These are phyloP conservation scores for Rhizomucor pusillus DNA, from an alignment of 371 early-diverging fungal species.

Conservation along the genomic window DNA sequence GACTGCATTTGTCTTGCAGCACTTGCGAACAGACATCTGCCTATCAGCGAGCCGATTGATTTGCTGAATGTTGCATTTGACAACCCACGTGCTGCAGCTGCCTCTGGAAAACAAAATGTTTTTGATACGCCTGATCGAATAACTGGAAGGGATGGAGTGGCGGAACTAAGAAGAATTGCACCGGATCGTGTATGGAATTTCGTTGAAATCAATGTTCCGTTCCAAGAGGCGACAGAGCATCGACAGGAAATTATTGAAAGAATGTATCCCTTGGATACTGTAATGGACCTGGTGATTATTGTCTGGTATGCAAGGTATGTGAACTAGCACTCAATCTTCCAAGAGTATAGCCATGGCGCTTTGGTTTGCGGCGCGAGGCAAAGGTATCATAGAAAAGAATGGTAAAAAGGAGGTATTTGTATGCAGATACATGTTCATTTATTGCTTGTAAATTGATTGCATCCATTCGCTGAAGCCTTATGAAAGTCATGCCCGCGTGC, in stretches of 20 bases:
- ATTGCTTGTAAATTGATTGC: not conserved
- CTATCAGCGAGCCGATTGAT: constrained; percentile 77
- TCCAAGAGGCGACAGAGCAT: constrained; percentile 58
- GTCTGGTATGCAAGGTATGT: not conserved
- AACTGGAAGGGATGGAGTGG: constrained; percentile 69
- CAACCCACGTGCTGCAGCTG: constrained; percentile 68
- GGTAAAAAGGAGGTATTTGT: constrained; percentile 3
- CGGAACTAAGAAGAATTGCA: constrained; percentile 58
- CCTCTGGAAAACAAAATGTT: constrained; percentile 16
- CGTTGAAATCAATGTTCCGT: constrained; percentile 88
- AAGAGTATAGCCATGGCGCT: constrained; percentile 94
- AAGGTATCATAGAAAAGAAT: constrained; percentile 36
- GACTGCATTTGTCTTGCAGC: constrained; percentile 90
- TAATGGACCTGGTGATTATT: constrained; percentile 83
- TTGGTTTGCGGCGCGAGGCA: constrained; percentile 92
- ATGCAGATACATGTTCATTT: not conserved
- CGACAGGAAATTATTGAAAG: constrained; percentile 62
- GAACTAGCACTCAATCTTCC: not conserved
- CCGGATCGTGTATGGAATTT: constrained; percentile 83
- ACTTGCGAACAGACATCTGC: constrained; percentile 68
- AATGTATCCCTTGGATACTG: constrained; percentile 82
- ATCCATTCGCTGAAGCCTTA: constrained; percentile 23
- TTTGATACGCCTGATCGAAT: constrained; percentile 90
- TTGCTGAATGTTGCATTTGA: constrained; percentile 96
- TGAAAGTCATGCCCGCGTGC: constrained; percentile 67